Conservation (phyloP, 1,284 basidiomycete genomes). For the Heterobasidion occidentale region DNA sequence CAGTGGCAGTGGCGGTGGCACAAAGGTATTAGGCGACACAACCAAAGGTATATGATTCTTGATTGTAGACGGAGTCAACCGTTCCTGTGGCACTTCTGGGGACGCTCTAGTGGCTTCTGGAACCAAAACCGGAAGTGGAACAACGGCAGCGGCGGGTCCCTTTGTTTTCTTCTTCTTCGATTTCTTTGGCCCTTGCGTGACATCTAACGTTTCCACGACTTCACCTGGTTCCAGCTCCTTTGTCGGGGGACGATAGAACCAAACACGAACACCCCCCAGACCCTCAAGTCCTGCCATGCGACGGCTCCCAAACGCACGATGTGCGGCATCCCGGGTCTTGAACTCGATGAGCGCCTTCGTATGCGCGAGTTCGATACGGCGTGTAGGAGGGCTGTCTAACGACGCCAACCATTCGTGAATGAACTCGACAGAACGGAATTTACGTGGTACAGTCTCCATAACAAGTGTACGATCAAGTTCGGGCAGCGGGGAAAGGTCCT, state of each 20-base stretch:
- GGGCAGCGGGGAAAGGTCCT: slow-evolving; percentile 19
- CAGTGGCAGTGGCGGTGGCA: too few relatives aligned
- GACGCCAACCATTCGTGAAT: slow-evolving; percentile 34
- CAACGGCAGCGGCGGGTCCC: not conserved
- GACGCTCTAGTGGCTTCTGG: too few relatives aligned
- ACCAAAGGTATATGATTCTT: too few relatives aligned
- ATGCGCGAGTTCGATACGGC: slow-evolving; percentile 24
- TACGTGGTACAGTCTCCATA: slow-evolving; percentile 50
- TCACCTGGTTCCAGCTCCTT: slow-evolving; percentile 17
- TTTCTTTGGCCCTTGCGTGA: not conserved
- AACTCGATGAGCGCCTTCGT: slow-evolving; percentile 53
- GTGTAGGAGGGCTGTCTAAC: slow-evolving; percentile 29
- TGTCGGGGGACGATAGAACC: slow-evolving; percentile 27
- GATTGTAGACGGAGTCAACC: too few relatives aligned
- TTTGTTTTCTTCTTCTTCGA: slow-evolving; percentile 5
- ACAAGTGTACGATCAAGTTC: slow-evolving; percentile 46
- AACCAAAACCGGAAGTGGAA: not conserved
- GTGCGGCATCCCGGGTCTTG: slow-evolving; percentile 31
- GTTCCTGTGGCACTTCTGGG: too few relatives aligned
- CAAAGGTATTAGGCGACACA: too few relatives aligned
- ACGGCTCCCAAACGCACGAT: slow-evolving; percentile 43
- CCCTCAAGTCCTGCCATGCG: slow-evolving; percentile 35
- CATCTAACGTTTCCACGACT: slow-evolving; percentile 3
- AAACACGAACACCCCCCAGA: slow-evolving; percentile 39
- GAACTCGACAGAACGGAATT: slow-evolving; percentile 29